A percentile compares a stretch with the other conserved stretches of the same genome.
Conservation (phyloP, 2,329 filamentous ascomycete species). For the Trichoderma semiorbis region DNA sequence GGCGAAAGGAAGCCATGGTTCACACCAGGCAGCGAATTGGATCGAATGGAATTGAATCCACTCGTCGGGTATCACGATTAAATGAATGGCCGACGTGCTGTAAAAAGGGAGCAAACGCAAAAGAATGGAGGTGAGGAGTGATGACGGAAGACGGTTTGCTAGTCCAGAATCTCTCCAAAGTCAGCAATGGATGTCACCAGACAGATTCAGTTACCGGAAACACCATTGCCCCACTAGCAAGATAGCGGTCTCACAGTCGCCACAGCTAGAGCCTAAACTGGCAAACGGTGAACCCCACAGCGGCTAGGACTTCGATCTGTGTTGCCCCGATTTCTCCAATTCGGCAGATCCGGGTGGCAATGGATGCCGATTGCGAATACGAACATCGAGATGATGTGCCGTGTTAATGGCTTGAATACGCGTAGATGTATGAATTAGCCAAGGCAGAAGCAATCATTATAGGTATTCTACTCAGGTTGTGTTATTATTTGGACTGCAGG, state of each 20-base stretch:
- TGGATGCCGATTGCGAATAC: slow-evolving; percentile 4
- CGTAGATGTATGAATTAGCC: not conserved
- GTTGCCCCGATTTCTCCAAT: not conserved
- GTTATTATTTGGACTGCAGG: not conserved
- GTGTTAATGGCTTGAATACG: not conserved
- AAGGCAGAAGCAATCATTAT: too few relatives aligned
- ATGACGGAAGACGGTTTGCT: not conserved
- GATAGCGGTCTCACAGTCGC: slow-evolving; percentile 3
- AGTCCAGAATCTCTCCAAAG: not conserved
- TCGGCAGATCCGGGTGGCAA: slow-evolving; percentile 7
- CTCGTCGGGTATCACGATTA: not conserved
- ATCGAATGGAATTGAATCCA: not conserved
- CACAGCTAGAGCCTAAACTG: not conserved
- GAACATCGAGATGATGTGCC: not conserved
- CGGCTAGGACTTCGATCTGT: not conserved
- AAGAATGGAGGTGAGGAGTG: not conserved
- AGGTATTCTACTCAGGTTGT: too few relatives aligned
- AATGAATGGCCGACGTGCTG: not conserved
- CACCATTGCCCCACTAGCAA: not conserved
- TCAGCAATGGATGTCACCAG: slow-evolving; percentile 1
- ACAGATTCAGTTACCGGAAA: not conserved
- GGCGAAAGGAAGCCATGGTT: slow-evolving; percentile 68
- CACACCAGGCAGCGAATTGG: not conserved
- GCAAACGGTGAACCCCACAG: not conserved
- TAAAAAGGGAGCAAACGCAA: not conserved